phyloP scores from a whole-genome alignment of 2,329 filamentous ascomycete species.

The Onygenales sp. region DNA sequence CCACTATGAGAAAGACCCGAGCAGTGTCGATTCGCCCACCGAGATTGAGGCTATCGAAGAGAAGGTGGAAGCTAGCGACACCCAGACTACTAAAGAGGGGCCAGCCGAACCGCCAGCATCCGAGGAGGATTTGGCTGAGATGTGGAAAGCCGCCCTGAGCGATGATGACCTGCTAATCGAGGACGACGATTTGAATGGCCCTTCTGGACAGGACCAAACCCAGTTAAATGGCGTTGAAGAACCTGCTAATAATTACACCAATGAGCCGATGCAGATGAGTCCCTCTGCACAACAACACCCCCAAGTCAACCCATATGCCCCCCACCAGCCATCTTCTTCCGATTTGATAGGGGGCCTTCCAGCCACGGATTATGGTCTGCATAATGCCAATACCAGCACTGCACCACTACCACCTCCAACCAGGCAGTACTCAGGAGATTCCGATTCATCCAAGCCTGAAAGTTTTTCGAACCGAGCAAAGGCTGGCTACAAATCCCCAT shows the following conservation, averaged over 20 bases:
- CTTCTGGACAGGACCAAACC: background rate
- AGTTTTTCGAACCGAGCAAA: conserved; percentile 89
- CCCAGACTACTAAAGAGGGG: background rate
- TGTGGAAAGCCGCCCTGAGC: conserved; percentile 74
- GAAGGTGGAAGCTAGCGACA: background rate
- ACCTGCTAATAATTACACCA: background rate
- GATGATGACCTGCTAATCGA: conserved; percentile 59
- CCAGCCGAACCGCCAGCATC: conserved; percentile 11
- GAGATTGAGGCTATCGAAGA: conserved; percentile 5
- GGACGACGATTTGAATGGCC: conserved; percentile 64
- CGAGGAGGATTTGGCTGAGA: conserved; percentile 61
- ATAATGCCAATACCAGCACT: background rate
- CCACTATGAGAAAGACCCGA: conserved; percentile 24
- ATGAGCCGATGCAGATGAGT: background rate
- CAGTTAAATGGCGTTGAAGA: conserved; percentile 38
- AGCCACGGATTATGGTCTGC: conserved; percentile 9
- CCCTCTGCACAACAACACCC: background rate
- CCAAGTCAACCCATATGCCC: conserved; percentile 38
- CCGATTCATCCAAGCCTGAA: conserved; percentile 44
- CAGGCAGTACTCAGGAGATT: background rate
- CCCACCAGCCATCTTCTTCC: conserved; percentile 41
- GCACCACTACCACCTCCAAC: background rate
- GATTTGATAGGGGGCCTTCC: conserved; percentile 33
- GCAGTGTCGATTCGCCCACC: conserved; percentile 1
- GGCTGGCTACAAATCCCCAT: conserved; percentile 86